phyloP scores from a whole-genome alignment of 2,329 filamentous ascomycete genomes.

The Huntiella savannae region DNA sequence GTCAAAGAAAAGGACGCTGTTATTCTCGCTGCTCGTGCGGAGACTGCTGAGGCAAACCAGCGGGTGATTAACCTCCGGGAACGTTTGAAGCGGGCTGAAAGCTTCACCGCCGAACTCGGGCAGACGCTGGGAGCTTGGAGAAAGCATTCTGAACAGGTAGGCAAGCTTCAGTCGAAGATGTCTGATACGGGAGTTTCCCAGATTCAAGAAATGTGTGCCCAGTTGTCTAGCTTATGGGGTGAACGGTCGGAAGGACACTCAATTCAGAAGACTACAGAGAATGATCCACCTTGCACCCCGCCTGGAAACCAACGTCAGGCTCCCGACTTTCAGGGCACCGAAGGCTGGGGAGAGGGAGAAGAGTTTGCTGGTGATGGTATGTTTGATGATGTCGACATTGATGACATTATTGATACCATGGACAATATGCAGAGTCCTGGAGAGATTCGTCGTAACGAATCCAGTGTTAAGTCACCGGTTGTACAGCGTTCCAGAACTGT shows the following conservation, averaged over 20 bases:
- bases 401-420: constrained; percentile 8
- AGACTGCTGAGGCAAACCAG: constrained; percentile 11
- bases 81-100: constrained; percentile 10
- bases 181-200: not conserved
- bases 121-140: constrained; percentile 10
- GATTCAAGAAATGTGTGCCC: not conserved
- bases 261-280: no score
- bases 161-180: constrained; percentile 2
- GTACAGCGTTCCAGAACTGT: not conserved
- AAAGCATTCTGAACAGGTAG: constrained; percentile 3
- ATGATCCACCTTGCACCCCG: no score
- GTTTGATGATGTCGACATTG: constrained; percentile 9
- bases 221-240: no score
- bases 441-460: not conserved
- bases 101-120: constrained; percentile 3
- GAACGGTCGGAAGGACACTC: no score
- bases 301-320: no score
- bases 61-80: constrained; percentile 11
- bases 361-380: constrained; percentile 2
- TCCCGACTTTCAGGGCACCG: no score
- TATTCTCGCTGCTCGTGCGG: no score
- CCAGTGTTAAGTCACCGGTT: not conserved
- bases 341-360: not conserved
- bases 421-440: constrained; percentile 9
- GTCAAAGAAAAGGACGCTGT: not conserved